A percentile compares a stretch with the other conserved stretches of the same genome.
Conservation (phyloP, 208 protist genomes). For the Leishmania turanica region DNA sequence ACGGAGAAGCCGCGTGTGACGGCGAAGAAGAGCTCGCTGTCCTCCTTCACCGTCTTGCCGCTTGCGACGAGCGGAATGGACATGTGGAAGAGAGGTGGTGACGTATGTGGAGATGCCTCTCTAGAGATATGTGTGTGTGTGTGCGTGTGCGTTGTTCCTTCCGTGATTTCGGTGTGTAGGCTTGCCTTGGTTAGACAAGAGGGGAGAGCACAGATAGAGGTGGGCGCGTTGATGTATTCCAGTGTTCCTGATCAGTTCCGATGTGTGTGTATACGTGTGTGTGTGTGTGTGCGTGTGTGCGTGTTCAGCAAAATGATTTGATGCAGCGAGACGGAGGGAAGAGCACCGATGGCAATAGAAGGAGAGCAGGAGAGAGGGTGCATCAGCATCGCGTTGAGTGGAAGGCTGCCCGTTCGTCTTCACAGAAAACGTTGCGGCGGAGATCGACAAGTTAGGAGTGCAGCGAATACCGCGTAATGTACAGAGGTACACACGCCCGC, state of each 20-base stretch:
- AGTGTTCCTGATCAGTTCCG: neutral
- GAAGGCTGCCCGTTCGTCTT: neutral
- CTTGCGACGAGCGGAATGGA: conserved; percentile 15
- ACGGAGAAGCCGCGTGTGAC: conserved; percentile 32
- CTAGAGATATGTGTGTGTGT: neutral
- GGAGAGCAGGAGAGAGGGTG: neutral
- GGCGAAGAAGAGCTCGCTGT: conserved; percentile 33
- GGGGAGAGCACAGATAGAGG: neutral
- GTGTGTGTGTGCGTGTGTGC: neutral
- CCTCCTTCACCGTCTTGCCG: conserved; percentile 30
- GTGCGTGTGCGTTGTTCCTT: neutral
- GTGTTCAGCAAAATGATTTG: neutral
- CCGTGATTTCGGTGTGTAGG: neutral
- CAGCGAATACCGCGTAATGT: neutral
- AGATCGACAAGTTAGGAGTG: neutral
- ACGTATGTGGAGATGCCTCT: conserved; percentile 1
- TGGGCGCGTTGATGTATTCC: neutral
- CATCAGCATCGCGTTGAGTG: neutral
- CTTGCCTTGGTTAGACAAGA: neutral
- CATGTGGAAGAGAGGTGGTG: conserved; percentile 10
- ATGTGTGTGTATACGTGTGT: too few relatives aligned
- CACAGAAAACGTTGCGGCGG: neutral
- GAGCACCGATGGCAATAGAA: neutral
- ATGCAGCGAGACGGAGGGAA: neutral
- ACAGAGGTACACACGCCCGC: neutral